phyloP scores from a whole-genome alignment of 108 stramenopile genomes.

The Fragilaria radians region DNA sequence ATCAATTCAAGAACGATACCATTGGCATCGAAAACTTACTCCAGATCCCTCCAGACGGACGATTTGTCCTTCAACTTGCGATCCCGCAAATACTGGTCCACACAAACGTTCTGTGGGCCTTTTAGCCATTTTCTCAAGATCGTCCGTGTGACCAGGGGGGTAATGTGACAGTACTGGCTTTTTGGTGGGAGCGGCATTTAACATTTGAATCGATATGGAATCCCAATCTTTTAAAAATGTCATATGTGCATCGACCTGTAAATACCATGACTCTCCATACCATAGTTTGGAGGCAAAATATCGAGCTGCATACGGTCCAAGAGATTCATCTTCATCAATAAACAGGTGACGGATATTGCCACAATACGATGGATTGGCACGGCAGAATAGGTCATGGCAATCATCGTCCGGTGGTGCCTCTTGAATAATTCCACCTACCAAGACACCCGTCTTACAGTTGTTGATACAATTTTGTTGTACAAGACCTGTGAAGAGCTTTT shows the following conservation, averaged over 20 bases:
- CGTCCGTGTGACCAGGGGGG: slow-evolving; percentile 54
- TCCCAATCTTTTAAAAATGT: slow-evolving; percentile 81
- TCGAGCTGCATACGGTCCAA: slow-evolving; percentile 87
- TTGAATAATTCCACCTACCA: slow-evolving; percentile 49
- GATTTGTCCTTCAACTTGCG: slow-evolving; percentile 62
- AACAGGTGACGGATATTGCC: slow-evolving; percentile 78
- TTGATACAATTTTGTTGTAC: slow-evolving; percentile 94
- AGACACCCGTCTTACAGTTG: slow-evolving; percentile 62
- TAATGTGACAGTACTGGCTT: slow-evolving; percentile 73
- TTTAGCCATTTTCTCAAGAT: slow-evolving; percentile 12
- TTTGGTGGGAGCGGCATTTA: slow-evolving; percentile 36
- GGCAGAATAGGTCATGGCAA: slow-evolving; percentile 68
- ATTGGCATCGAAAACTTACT: background rate
- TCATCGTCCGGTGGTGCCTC: slow-evolving; percentile 68
- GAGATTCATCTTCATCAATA: slow-evolving; percentile 81
- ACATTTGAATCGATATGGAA: slow-evolving; percentile 46
- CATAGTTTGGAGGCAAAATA: slow-evolving; percentile 88
- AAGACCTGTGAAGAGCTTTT: slow-evolving; percentile 83
- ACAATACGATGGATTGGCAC: slow-evolving; percentile 36
- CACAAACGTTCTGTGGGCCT: slow-evolving; percentile 51
- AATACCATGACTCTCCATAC: slow-evolving; percentile 83
- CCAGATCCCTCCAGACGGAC: slow-evolving; percentile 28
- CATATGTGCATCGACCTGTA: slow-evolving; percentile 89
- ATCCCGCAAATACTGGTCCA: slow-evolving; percentile 35
- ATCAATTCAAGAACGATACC: background rate